Conservation (phyloP, 2,329 filamentous ascomycete species). For the Sarocladium oryzae region DNA sequence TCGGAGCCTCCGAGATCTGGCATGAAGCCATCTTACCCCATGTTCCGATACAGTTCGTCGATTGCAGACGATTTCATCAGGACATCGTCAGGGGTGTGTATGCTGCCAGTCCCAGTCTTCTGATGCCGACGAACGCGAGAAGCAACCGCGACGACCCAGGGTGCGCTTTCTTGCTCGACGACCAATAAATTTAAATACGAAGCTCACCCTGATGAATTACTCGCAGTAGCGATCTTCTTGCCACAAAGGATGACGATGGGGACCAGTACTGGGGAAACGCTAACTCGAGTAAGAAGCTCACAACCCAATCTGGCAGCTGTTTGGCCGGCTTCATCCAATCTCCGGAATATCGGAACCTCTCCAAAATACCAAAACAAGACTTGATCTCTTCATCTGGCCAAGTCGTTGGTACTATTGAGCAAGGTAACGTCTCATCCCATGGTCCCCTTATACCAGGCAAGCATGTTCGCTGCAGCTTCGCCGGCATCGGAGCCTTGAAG, state of each 20-base stretch:
- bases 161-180: no score
- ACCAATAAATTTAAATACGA: no score
- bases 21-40: no score
- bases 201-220: no score
- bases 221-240: not conserved
- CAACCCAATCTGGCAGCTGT: conserved; percentile 4
- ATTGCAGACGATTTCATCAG: not conserved
- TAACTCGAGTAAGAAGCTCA: conserved; percentile 7
- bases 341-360: not conserved
- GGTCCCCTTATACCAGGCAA: no score
- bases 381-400: not conserved
- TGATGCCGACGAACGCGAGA: no score
- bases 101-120: no score
- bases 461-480: not conserved
- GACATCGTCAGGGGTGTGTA: no score
- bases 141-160: no score
- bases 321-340: not conserved
- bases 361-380: not conserved
- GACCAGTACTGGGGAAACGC: not conserved
- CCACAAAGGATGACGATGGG: not conserved
- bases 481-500: not conserved
- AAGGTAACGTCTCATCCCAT: conserved; percentile 6
- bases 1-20: no score
- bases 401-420: not conserved
- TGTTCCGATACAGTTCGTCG: not conserved